Conservation (phyloP, 805 yeast genomes). For the Clavispora asparagi region DNA sequence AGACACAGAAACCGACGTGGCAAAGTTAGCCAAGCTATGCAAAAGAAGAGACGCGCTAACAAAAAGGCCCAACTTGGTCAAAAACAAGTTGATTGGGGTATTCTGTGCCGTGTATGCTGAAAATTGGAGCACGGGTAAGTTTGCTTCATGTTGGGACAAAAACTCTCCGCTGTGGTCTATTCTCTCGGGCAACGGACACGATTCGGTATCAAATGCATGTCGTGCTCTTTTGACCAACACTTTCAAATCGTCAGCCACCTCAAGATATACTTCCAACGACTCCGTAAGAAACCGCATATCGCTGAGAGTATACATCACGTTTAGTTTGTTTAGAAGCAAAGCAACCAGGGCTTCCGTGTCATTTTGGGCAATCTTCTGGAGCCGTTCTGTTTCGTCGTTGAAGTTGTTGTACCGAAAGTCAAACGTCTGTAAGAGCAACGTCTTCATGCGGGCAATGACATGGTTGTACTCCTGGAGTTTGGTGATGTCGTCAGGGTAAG, state of each 20-base stretch:
- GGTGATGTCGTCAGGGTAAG: conserved; percentile 29
- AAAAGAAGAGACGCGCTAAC: conserved; percentile 31
- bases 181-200: background rate
- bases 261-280: conserved; percentile 48
- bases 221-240: background rate
- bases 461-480: conserved; percentile 49
- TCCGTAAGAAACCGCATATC: conserved; percentile 58
- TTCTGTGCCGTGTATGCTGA: conserved; percentile 3
- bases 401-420: conserved; percentile 18
- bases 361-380: conserved; percentile 31
- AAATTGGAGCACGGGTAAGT: conserved; percentile 6
- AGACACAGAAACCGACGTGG: conserved; percentile 36
- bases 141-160: conserved; percentile 6
- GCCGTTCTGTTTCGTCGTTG: conserved; percentile 8
- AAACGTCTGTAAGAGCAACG: conserved; percentile 50
- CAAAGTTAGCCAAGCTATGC: conserved; percentile 30
- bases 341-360: conserved; percentile 6
- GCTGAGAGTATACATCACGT: conserved; percentile 47
- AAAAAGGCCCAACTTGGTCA: conserved; percentile 22
- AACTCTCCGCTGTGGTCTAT: conserved; percentile 2
- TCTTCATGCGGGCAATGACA: conserved; percentile 41
- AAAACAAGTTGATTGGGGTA: conserved; percentile 6
- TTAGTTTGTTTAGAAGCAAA: conserved; percentile 41
- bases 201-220: background rate
- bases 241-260: conserved; percentile 29